Conservation (phyloP, 2,329 filamentous ascomycete species). For the Xylariaceae sp. region DNA sequence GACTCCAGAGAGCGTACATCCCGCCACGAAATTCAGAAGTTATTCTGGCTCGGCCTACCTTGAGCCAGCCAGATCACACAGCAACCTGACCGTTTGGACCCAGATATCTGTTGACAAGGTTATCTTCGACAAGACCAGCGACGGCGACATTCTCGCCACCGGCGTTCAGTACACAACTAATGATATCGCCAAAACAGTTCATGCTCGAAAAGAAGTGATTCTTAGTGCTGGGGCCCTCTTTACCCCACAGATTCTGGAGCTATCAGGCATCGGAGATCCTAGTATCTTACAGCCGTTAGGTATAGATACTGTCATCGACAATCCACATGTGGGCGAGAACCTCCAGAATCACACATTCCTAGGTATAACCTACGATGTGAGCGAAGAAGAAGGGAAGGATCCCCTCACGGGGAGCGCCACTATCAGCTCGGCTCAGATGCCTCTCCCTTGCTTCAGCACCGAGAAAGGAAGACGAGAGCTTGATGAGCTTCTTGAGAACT, state of each 20-base stretch:
- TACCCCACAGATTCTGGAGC: constrained; percentile 54
- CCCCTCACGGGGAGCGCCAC: no score
- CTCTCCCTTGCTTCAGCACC: no score
- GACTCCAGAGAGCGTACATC: constrained; percentile 21
- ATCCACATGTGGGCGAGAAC: constrained; percentile 57
- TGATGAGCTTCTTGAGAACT: no score
- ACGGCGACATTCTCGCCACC: not conserved
- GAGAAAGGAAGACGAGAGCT: no score
- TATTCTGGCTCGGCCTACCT: constrained; percentile 28
- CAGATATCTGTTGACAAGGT: not conserved
- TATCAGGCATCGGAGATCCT: constrained; percentile 56
- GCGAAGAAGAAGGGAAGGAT: no score
- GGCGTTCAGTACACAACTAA: not conserved
- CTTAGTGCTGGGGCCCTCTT: constrained; percentile 50
- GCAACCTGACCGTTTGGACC: constrained; percentile 3
- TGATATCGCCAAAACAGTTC: no score
- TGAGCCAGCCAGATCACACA: not conserved
- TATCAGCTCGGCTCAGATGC: no score
- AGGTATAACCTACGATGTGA: no score
- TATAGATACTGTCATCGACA: constrained; percentile 51
- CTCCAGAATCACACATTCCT: constrained; percentile 53
- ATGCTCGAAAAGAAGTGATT: constrained; percentile 53
- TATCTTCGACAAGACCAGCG: not conserved
- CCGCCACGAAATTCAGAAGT: constrained; percentile 17
- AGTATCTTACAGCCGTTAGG: constrained; percentile 45